Evolutionary conservation across 169 alveolate genomes (phyloP).

Genomic region (Cryptosporidium muris): DNA sequence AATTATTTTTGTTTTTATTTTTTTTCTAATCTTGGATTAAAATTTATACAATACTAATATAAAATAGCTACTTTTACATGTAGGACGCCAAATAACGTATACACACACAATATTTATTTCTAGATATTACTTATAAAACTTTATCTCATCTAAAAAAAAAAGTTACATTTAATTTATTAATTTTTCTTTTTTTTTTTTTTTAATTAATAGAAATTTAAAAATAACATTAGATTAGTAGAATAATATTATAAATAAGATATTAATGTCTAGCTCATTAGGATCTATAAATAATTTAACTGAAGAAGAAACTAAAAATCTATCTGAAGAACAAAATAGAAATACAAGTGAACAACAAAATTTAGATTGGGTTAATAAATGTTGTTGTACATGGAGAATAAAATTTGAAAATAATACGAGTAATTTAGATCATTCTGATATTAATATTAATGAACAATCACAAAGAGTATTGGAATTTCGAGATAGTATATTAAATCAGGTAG

Average conservation of each 20-base stretch:
- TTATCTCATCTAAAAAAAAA: too few species aligned
- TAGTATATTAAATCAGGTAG: slow-evolving; percentile 21
- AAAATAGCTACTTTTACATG: too few species aligned
- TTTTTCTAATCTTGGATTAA: too few species aligned
- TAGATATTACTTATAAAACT: too few species aligned
- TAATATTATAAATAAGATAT: background rate
- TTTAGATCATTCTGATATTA: background rate
- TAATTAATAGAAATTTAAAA: background rate
- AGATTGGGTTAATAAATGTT: slow-evolving; percentile 52
- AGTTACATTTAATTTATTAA: too few species aligned
- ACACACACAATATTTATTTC: too few species aligned
- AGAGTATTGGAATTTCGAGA: slow-evolving; percentile 7
- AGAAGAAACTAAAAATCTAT: background rate
- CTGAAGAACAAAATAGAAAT: background rate
- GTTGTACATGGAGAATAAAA: slow-evolving; percentile 61
- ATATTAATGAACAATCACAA: background rate
- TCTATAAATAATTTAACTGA: background rate
- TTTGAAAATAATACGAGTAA: slow-evolving; percentile 16
- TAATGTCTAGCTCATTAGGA: slow-evolving; percentile 3
- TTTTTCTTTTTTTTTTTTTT: too few species aligned
- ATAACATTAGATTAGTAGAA: background rate
- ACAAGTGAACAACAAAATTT: background rate
- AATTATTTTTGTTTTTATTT: too few species aligned
- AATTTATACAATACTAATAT: too few species aligned
- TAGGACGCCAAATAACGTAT: too few species aligned